Percentiles rank a stretch among this genome's conserved stretches.
Evolutionary conservation across 257 asterid genomes (phyloP).

Genomic region (Jacaranda mimosifolia): DNA sequence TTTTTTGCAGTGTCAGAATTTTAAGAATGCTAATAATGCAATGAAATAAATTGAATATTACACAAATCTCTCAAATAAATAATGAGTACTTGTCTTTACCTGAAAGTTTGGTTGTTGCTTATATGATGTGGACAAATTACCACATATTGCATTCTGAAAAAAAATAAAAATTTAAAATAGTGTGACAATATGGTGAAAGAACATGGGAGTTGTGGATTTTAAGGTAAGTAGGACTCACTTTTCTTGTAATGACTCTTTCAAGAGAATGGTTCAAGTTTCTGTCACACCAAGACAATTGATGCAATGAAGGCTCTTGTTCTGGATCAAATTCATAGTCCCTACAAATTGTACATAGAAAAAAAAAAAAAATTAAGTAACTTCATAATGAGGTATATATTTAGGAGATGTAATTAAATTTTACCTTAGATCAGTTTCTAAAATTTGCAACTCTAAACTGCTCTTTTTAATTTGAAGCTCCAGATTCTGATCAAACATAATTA

Average conservation of each 20-base stretch:
- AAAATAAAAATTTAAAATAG: neutral
- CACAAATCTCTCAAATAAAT: neutral
- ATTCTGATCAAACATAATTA: slow-evolving; percentile 50
- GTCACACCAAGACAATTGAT: slow-evolving; percentile 68
- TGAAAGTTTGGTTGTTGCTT: slow-evolving; percentile 21
- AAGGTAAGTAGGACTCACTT: slow-evolving; percentile 36
- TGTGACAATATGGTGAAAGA: neutral
- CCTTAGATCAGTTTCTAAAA: slow-evolving; percentile 61
- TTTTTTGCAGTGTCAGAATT: too few species aligned
- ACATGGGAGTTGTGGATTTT: neutral
- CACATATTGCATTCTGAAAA: slow-evolving; percentile 31
- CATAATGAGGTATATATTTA: neutral
- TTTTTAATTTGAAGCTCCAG: slow-evolving; percentile 60
- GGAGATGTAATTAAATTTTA: slow-evolving; percentile 6
- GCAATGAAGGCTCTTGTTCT: slow-evolving; percentile 62
- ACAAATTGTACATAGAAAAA: neutral
- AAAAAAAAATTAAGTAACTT: neutral
- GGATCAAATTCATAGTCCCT: slow-evolving; percentile 62
- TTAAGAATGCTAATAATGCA: neutral
- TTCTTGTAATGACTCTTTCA: slow-evolving; percentile 42
- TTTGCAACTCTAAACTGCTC: slow-evolving; percentile 47
- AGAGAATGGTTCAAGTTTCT: slow-evolving; percentile 57
- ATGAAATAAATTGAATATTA: neutral
- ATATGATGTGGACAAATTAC: neutral
- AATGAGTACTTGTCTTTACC: slow-evolving; percentile 21